Conservation (phyloP, 2,329 filamentous ascomycete species). For the Cladophialophora bantiana region DNA sequence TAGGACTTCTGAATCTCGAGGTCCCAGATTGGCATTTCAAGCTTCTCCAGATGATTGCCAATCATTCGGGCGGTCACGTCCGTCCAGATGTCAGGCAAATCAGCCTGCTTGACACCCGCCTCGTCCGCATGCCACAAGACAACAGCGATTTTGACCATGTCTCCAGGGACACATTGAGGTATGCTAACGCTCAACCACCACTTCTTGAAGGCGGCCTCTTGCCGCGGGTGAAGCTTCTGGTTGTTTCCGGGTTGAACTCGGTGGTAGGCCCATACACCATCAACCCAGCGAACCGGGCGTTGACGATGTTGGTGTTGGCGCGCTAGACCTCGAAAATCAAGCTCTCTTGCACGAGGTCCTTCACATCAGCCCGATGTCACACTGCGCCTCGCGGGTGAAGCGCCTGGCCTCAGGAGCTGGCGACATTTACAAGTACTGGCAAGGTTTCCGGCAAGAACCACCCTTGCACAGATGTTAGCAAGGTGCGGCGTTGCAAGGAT, state of each 20-base stretch:
- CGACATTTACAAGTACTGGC: slow-evolving; percentile 21
- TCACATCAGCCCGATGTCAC: slow-evolving; percentile 25
- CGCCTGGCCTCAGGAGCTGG: slow-evolving; percentile 17
- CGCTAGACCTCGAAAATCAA: slow-evolving; percentile 14
- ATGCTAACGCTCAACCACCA: slow-evolving; percentile 26
- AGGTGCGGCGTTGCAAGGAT: background rate
- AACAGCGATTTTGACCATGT: slow-evolving; percentile 27
- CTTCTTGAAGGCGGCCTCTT: slow-evolving; percentile 26
- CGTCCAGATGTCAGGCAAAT: slow-evolving; percentile 28
- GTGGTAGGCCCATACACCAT: slow-evolving; percentile 22
- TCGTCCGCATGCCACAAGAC: slow-evolving; percentile 25
- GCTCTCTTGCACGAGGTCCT: slow-evolving; percentile 23
- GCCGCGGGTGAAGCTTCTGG: slow-evolving; percentile 22
- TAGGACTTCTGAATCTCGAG: slow-evolving; percentile 14
- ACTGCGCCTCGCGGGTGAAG: slow-evolving; percentile 27
- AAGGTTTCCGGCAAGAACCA: slow-evolving; percentile 18
- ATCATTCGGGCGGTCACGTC: slow-evolving; percentile 16
- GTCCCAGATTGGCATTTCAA: slow-evolving; percentile 20
- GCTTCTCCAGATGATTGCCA: slow-evolving; percentile 17
- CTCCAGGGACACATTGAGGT: slow-evolving; percentile 11
- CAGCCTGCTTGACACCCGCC: slow-evolving; percentile 12
- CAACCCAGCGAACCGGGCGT: slow-evolving; percentile 21
- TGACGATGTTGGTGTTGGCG: slow-evolving; percentile 10
- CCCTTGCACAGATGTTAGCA: slow-evolving; percentile 2
- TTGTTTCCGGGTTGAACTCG: slow-evolving; percentile 16